phyloP scores from a whole-genome alignment of 2,329 filamentous ascomycete genomes.

The Diaporthe capsici region DNA sequence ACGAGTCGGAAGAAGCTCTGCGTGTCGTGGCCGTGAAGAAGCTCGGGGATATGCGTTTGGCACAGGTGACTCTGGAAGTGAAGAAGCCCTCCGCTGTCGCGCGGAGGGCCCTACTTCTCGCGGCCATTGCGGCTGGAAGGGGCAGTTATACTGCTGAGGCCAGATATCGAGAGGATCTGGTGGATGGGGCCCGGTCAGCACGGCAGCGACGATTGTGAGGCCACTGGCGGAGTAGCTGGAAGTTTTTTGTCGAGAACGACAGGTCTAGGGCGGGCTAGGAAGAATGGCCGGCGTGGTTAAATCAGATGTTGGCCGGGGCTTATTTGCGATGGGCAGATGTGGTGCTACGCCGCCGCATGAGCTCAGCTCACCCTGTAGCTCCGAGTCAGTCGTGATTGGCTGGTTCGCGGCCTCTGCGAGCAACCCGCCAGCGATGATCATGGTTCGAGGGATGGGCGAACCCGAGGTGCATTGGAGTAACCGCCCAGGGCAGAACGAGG shows the following conservation, averaged over 20 bases:
- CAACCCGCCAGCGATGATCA: slow-evolving; percentile 10
- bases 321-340: slow-evolving; percentile 23
- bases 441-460: slow-evolving; percentile 20
- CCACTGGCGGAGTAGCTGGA: slow-evolving; percentile 35
- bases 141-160: slow-evolving; percentile 21
- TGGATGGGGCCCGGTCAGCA: slow-evolving; percentile 22
- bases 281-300: neutral
- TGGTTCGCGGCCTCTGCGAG: neutral
- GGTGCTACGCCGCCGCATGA: slow-evolving; percentile 16
- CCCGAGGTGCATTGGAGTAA: neutral
- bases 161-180: slow-evolving; percentile 2
- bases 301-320: slow-evolving; percentile 29
- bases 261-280: slow-evolving; percentile 28
- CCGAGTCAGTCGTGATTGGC: slow-evolving; percentile 34
- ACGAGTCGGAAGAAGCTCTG: slow-evolving; percentile 28
- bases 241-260: slow-evolving; percentile 9
- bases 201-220: slow-evolving; percentile 28
- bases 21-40: slow-evolving; percentile 33
- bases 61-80: slow-evolving; percentile 25
- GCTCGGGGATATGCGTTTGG: slow-evolving; percentile 35
- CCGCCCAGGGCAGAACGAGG: neutral
- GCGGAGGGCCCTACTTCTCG: slow-evolving; percentile 42
- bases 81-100: slow-evolving; percentile 34
- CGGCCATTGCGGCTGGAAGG: slow-evolving; percentile 37
- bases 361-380: slow-evolving; percentile 32